Base-by-base conservation (phyloP, 192 early-diverging fungal species). In the Gonapodya prolifera region DNA sequence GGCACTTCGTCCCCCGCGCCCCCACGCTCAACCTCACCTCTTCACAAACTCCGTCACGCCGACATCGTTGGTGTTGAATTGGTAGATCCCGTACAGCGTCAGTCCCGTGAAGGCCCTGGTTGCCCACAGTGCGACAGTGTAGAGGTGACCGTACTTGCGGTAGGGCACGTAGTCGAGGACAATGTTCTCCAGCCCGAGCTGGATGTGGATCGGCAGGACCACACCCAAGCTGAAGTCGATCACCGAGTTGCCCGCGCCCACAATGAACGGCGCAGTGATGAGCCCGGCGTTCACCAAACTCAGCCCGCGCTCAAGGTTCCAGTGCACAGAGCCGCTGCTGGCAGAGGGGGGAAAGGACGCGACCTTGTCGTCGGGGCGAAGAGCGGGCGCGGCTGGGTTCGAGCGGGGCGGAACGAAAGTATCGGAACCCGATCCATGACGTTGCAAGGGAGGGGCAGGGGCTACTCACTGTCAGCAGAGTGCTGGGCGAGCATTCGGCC, bases 31-130 rank as follows among this genome's bases (percentile, higher is more conserved):
- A n/a, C n/a, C 71, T 32, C 71, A 73, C 71, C 71, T 73, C 83
- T 88, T 86, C 79, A 95, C 87, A 80, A 95, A 87, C 81, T 93
- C 92, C 35, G 95, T 96, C 78, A 99, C 86, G 31, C 97, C 96
- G 77, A 99, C 87, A 76, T 99, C 97, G 34, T 94, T 90, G 30
- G 96, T 96, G 85, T 99, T 99, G 90, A 99, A 93, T 77, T 92
- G 85, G 88, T 93, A 99, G 79, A 89, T 92, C 33, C 94, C 96
- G 81, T 94, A 90, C 81, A 96, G 81, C 16, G 87, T 81, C 78
- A 92, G 82, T 0, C 91, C 87, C 1, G 97, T 96, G 69, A 87
- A 82, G 18, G 82, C 82, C 33, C 90, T 89, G 34, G 96, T 85
- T 75, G 86, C 80, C 85, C 89, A 93, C 77, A 75, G 87, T 34